Evolutionary conservation across 768 basidiomycete genomes (phyloP), one percentile per base, ranked within the genome.

Genomic region (Pleurotus sapidus): DNA sequence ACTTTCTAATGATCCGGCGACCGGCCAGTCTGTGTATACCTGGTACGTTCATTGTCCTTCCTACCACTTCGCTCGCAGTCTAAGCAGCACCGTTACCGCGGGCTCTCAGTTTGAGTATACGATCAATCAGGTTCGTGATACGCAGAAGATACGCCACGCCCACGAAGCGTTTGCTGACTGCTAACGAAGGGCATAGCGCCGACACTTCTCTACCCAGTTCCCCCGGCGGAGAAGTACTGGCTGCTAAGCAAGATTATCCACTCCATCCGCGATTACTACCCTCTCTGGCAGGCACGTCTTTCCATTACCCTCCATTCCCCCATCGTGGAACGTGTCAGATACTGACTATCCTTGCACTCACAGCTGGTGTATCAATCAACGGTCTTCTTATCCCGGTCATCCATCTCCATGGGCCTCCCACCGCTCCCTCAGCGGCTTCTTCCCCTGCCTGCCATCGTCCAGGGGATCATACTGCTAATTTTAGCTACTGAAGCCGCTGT

Each of bases 381-480:
- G 42, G 95, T 97, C 46, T 97, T 98, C 74, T 68, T 98, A 58
- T 96, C 95, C 4, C 89, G 95, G 3, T 96, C 95, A 0, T 89
- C 92, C 6, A 89, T 95, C 57, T 91, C 93, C 5, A 71, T 95
- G 40, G 92, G 91, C 11, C 60, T 97, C 9, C 91, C 92, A 0
- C 83, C 95, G 0, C 75, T 97, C 4, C 93, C 94, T 0, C 67
- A 75, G 15, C 75, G 72, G 0, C 72, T 92, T 6, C 81, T 98
- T 11, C 74, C 89, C 2, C 66, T 93, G 2, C 95, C 95, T 4
- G 86, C 93, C 0, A 70, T 93, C 38, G 66, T 89, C 11, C 95
- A 97, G 71, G 81, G 76, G 57, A 64, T 64, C 43, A 86, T 95
- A 60, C 79, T 96, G 34, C 60, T 84, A 23, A 72, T 78, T 14